Conservation (phyloP, 768 basidiomycete species). For the Crucibulum laeve region DNA sequence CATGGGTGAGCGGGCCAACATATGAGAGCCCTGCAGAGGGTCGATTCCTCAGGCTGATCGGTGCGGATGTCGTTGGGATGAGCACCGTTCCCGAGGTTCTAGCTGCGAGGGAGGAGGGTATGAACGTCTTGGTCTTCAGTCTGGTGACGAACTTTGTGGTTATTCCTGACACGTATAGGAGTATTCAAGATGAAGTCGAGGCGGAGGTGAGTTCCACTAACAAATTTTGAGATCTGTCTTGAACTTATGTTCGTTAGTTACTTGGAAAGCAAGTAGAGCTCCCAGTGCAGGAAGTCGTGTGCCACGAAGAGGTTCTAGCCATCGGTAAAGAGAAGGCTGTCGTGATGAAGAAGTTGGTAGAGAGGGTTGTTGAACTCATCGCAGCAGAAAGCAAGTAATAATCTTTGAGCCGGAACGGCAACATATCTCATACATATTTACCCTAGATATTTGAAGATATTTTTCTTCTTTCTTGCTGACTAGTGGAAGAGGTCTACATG, state of each 20-base stretch:
- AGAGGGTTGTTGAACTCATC: slow-evolving; percentile 44
- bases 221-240: neutral
- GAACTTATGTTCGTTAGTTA: slow-evolving; percentile 36
- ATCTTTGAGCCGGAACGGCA: no score
- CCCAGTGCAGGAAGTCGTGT: slow-evolving; percentile 45
- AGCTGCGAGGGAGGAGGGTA: slow-evolving; percentile 68
- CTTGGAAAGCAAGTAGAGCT: slow-evolving; percentile 47
- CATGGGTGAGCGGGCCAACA: slow-evolving; percentile 88
- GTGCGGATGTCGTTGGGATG: slow-evolving; percentile 93
- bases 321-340: slow-evolving; percentile 66
- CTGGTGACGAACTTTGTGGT: slow-evolving; percentile 86
- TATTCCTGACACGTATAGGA: slow-evolving; percentile 60
- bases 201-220: slow-evolving; percentile 54
- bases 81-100: slow-evolving; percentile 89
- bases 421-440: no score
- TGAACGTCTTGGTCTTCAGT: slow-evolving; percentile 76
- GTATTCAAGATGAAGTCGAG: slow-evolving; percentile 70
- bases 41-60: slow-evolving; percentile 63
- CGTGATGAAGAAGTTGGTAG: slow-evolving; percentile 68
- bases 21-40: slow-evolving; percentile 91
- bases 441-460: no score
- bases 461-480: no score
- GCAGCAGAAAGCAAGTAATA: no score
- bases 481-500: no score
- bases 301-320: slow-evolving; percentile 75